Percentiles rank a stretch among this genome's conserved stretches.
Conservation (phyloP, 352 stramenopile genomes). For the Phytophthora sojae region DNA sequence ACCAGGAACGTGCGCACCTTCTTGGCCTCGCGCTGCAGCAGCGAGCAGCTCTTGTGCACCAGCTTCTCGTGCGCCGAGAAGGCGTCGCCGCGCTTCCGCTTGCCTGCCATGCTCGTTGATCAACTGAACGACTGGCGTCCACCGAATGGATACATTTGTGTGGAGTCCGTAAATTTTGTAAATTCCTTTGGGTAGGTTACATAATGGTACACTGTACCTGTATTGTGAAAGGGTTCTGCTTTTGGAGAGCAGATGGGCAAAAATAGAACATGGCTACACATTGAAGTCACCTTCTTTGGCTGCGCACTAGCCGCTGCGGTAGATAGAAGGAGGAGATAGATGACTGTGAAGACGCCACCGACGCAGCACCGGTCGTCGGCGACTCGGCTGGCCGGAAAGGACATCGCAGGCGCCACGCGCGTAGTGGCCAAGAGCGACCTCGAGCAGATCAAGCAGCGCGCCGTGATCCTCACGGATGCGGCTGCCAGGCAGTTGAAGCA, state of each 20-base stretch:
- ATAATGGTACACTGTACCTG: too few species aligned
- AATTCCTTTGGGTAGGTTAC: too few species aligned
- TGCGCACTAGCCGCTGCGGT: neutral
- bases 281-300: too few species aligned
- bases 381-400: slow-evolving; percentile 61
- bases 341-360: slow-evolving; percentile 32
- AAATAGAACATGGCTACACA: too few species aligned
- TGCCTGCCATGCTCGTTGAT: slow-evolving; percentile 29
- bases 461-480: slow-evolving; percentile 67
- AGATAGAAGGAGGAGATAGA: slow-evolving; percentile 5
- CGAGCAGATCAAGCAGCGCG: slow-evolving; percentile 62
- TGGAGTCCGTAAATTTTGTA: too few species aligned
- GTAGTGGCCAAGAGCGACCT: slow-evolving; percentile 46
- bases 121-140: slow-evolving; percentile 20
- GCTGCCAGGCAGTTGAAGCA: slow-evolving; percentile 47
- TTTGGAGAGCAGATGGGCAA: too few species aligned
- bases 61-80: slow-evolving; percentile 74
- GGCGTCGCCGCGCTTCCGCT: slow-evolving; percentile 57
- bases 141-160: too few species aligned
- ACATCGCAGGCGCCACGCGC: slow-evolving; percentile 61
- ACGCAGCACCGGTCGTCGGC: slow-evolving; percentile 43
- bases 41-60: slow-evolving; percentile 71
- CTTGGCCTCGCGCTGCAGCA: slow-evolving; percentile 81
- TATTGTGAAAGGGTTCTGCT: too few species aligned
- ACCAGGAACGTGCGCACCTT: slow-evolving; percentile 74